Conservation (phyloP, 768 basidiomycete species). For the Suillus luteus region DNA sequence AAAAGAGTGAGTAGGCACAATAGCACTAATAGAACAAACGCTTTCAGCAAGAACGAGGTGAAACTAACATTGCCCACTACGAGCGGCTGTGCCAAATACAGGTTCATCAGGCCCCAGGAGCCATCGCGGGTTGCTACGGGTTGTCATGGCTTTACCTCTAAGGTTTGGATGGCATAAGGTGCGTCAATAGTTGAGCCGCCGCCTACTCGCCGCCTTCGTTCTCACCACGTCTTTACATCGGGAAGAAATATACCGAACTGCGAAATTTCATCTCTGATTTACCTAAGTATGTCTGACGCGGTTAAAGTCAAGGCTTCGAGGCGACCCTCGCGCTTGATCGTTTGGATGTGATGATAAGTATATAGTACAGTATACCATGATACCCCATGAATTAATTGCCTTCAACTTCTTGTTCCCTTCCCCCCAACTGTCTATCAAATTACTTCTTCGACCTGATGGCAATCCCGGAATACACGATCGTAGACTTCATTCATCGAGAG, state of each 20-base stretch:
- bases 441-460: conserved; percentile 26
- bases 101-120: neutral
- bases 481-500: conserved; percentile 60
- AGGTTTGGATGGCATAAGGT: neutral
- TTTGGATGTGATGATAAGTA: conserved; percentile 4
- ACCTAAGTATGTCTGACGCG: neutral
- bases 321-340: conserved; percentile 4
- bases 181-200: conserved; percentile 1
- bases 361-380: conserved; percentile 1
- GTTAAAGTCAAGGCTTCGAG: conserved; percentile 4
- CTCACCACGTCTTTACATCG: conserved; percentile 9
- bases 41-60: neutral
- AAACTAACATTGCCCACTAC: neutral
- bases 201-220: conserved; percentile 8
- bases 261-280: conserved; percentile 9
- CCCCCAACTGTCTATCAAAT: neutral
- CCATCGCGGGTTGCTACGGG: neutral
- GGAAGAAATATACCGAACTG: conserved; percentile 7
- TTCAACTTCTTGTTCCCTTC: neutral
- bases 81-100: neutral
- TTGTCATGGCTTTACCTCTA: conserved; percentile 2
- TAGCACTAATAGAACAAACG: neutral
- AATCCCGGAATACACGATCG: conserved; percentile 53
- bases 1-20: neutral
- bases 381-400: conserved; percentile 2